Evolutionary conservation across 768 basidiomycete genomes (phyloP).

Genomic region (Phlebiopsis flavidoalba): DNA sequence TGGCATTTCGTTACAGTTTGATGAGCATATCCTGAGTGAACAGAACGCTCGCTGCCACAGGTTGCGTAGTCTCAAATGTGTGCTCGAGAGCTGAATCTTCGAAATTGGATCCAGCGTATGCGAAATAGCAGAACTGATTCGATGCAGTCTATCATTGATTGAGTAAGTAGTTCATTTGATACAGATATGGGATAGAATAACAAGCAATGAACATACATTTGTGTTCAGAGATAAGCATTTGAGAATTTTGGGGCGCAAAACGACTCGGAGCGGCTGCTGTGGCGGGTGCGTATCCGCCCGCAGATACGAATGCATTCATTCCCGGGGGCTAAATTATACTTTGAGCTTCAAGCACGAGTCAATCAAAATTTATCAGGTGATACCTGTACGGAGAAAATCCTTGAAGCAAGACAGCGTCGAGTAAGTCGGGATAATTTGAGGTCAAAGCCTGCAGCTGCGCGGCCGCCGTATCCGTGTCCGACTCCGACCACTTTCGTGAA

Average conservation of each 20-base stretch:
- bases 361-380: neutral
- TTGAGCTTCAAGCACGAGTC: no score
- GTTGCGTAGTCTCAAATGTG: neutral
- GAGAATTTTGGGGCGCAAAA: neutral
- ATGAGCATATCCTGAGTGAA: neutral
- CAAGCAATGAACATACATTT: no score
- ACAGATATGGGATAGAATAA: no score
- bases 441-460: neutral
- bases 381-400: neutral
- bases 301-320: neutral
- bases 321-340: neutral
- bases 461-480: neutral
- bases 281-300: neutral
- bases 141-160: no score
- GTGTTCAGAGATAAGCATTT: neutral
- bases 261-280: neutral
- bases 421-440: neutral
- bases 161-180: no score
- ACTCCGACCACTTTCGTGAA: neutral
- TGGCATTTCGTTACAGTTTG: conserved; percentile 1
- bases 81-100: neutral
- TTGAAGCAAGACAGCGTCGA: neutral
- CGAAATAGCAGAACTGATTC: neutral
- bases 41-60: neutral
- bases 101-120: neutral